These are phyloP conservation scores for Penicillium chermesinum DNA, from an alignment of 495 filamentous ascomycete genomes.

Conservation along the genomic window DNA sequence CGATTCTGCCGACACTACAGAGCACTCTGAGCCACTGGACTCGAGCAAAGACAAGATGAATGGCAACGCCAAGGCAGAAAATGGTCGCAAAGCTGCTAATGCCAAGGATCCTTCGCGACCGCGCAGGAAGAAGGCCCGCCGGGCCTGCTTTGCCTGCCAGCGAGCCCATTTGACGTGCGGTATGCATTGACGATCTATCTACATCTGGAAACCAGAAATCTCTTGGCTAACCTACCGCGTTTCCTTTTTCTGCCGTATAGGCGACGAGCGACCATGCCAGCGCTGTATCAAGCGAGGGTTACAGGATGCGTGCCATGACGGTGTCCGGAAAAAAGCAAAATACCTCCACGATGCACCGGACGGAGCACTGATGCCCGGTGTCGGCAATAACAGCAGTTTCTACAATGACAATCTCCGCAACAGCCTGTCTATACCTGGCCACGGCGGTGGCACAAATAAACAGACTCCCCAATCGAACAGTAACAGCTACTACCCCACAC, in stretches of 20 bases:
- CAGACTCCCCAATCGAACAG: constrained; percentile 23
- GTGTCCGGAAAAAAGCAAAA: constrained; percentile 93
- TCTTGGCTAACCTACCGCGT: constrained; percentile 14
- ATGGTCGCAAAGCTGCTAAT: constrained; percentile 52
- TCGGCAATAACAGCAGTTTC: constrained; percentile 35
- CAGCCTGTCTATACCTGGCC: constrained; percentile 28
- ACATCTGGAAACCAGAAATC: constrained; percentile 2
- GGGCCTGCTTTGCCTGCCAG: constrained; percentile 95
- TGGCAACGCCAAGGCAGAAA: constrained; percentile 51
- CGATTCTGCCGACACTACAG: constrained; percentile 50
- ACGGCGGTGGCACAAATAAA: constrained; percentile 26
- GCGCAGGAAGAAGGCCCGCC: constrained; percentile 88
- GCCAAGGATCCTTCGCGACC: constrained; percentile 84
- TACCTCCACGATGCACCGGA: constrained; percentile 94
- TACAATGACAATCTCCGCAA: constrained; percentile 34
- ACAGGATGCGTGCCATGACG: constrained; percentile 87
- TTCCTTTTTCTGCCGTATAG: too few species aligned
- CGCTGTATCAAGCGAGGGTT: constrained; percentile 91
- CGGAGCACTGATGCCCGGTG: constrained; percentile 62
- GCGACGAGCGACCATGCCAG: constrained; percentile 85
- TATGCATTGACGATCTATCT: constrained; percentile 46
- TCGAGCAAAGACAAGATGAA: constrained; percentile 51
- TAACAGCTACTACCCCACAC: constrained; percentile 10
- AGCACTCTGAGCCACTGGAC: constrained; percentile 30
- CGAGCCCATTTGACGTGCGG: constrained; percentile 96